Conservation (phyloP, 2,329 filamentous ascomycete species). For the Verticillium dahliae region DNA sequence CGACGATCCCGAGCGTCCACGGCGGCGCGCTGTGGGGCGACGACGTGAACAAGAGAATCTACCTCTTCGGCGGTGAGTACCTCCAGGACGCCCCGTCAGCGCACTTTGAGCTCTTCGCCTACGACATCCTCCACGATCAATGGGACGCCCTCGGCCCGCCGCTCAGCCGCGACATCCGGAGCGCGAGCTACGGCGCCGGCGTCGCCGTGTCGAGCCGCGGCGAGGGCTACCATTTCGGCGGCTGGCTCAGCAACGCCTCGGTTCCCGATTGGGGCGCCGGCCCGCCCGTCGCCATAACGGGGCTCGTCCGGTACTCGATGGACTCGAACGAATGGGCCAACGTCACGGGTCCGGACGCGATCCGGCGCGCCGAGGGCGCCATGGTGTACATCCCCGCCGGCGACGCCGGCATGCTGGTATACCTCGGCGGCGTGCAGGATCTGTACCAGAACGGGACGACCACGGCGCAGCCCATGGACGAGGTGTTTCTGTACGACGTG, state of each 20-base stretch:
- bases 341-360: conserved; percentile 43
- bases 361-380: conserved; percentile 50
- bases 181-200: conserved; percentile 51
- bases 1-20: conserved; percentile 39
- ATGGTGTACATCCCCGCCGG: conserved; percentile 56
- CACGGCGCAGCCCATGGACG: conserved; percentile 36
- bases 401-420: conserved; percentile 52
- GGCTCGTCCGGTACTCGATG: conserved; percentile 52
- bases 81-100: conserved; percentile 29
- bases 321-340: conserved; percentile 44
- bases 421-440: conserved; percentile 54
- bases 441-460: conserved; percentile 37
- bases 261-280: conserved; percentile 41
- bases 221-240: conserved; percentile 56
- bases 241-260: conserved; percentile 51
- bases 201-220: conserved; percentile 46
- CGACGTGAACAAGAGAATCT: conserved; percentile 55
- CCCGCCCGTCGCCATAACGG: conserved; percentile 37
- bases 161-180: conserved; percentile 25
- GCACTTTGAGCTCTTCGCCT: conserved; percentile 45
- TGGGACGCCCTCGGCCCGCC: conserved; percentile 44
- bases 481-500: conserved; percentile 56
- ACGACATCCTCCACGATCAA: conserved; percentile 48
- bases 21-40: conserved; percentile 52
- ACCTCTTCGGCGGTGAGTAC: conserved; percentile 56